Evolutionary conservation across 805 yeast genomes (phyloP), one percentile per base, ranked within the genome.

Genomic region (Dipodascopsis uninucleata): DNA sequence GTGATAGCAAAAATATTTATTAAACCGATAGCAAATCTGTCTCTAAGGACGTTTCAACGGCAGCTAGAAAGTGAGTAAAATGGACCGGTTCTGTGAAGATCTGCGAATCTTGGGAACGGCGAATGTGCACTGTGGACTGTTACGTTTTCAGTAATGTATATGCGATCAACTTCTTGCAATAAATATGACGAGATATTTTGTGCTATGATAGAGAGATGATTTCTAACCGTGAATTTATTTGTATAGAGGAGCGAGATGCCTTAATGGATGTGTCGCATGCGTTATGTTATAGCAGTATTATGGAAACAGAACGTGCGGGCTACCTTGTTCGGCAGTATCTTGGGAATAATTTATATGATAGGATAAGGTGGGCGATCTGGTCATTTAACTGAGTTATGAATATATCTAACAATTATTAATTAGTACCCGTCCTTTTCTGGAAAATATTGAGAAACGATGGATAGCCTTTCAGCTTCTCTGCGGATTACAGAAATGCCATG

Each of bases 241-340:
- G 66, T 40, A 67, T 68, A 36, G 57, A 61, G 21, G 64, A 76
- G 24, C 63, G 71, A 31, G 43, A 51, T 7, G 59, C 67, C 7
- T 58, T 87, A 28, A 60, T 68, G 1, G 76, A 71, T 41, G 63
- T 76, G 25, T 79, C 79, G 8, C 83, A 82, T 56, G 82, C 79
- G 3, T 61, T 88, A 22, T 83, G 93, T 4, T 90, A 82, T 66
- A 68, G 77, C 37, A 77, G 80, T 43, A 70, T 93, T 31, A 72
- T 88, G 9, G 96, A 89, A 58, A 86, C 96, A 0, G 94, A 84
- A 41, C 71, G 97, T 35, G 97, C 97, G 0, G 95, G 93, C 0
- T 93, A 90, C 66, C 63, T 90, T 36, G 78, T 90, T 38, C 75
- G 98, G 42, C 97, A 90, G 51, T 79, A 77, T 68, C 69, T 86